Conservation (phyloP, 441 rosid genomes). For the Pelargonium australe region DNA sequence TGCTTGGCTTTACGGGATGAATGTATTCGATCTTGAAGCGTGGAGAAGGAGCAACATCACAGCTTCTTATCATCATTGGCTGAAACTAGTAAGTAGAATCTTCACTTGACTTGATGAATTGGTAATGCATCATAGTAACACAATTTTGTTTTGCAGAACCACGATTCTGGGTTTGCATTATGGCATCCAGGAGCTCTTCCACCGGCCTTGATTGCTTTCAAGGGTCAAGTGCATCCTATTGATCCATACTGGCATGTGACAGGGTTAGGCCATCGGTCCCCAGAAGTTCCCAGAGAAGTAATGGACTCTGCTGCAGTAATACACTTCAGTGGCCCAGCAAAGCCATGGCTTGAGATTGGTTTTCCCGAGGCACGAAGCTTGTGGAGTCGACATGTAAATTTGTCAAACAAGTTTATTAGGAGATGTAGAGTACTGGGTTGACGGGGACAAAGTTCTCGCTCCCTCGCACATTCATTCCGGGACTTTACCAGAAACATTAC, state of each 20-base stretch:
- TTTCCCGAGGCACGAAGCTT: conserved; percentile 49
- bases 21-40: conserved; percentile 70
- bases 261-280: conserved; percentile 56
- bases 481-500: conserved; percentile 11
- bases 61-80: conserved; percentile 56
- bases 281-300: conserved; percentile 27
- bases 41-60: conserved; percentile 81
- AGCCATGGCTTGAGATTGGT: conserved; percentile 94
- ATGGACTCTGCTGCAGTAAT: conserved; percentile 60
- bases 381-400: conserved; percentile 69
- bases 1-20: conserved; percentile 90
- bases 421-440: conserved; percentile 64
- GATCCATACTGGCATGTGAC: conserved; percentile 80
- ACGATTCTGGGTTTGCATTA: conserved; percentile 53
- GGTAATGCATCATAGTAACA: background rate
- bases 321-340: conserved; percentile 93
- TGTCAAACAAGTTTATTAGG: conserved; percentile 58
- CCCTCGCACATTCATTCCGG: conserved; percentile 16
- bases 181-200: conserved; percentile 89
- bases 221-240: conserved; percentile 60
- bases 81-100: conserved; percentile 49
- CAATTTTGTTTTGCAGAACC: conserved; percentile 39
- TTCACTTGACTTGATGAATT: background rate
- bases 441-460: conserved; percentile 31
- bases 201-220: conserved; percentile 66